Conservation (phyloP, 495 filamentous ascomycete genomes). For the Hyaloscypha bicolor region DNA sequence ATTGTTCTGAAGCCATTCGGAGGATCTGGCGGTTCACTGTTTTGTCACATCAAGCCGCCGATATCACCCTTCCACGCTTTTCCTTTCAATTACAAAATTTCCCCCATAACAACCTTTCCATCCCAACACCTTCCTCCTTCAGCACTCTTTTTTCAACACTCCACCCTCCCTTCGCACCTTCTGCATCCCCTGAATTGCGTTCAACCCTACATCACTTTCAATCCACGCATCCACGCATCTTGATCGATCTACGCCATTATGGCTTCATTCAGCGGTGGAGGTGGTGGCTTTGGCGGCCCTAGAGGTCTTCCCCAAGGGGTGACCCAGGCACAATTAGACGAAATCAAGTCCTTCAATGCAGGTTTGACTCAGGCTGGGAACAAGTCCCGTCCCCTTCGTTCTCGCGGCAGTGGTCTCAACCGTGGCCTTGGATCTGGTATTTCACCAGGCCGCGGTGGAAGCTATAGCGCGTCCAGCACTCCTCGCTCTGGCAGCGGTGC, state of each 20-base stretch:
- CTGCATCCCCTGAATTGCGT: too few relatives aligned
- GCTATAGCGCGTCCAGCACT: background rate
- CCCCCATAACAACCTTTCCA: background rate
- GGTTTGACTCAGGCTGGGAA: conserved; percentile 1
- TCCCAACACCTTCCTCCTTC: too few relatives aligned
- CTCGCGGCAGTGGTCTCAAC: background rate
- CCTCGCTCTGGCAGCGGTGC: background rate
- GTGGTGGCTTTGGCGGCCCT: background rate
- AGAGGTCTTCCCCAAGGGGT: background rate
- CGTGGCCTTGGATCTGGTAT: background rate
- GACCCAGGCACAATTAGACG: background rate
- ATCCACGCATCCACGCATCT: too few relatives aligned
- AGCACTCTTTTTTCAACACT: too few relatives aligned
- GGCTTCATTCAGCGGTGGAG: background rate
- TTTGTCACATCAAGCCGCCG: background rate
- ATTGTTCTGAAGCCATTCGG: background rate
- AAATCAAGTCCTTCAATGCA: conserved; percentile 7
- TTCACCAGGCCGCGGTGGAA: background rate
- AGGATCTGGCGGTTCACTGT: background rate
- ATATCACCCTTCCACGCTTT: background rate
- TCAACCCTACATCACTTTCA: too few relatives aligned
- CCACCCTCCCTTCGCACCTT: too few relatives aligned
- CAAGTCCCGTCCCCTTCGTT: background rate
- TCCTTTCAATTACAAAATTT: background rate
- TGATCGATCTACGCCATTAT: too few relatives aligned